Evolutionary conservation across 2,329 filamentous ascomycete species (phyloP).

Genomic region (Cercospora sojina): DNA sequence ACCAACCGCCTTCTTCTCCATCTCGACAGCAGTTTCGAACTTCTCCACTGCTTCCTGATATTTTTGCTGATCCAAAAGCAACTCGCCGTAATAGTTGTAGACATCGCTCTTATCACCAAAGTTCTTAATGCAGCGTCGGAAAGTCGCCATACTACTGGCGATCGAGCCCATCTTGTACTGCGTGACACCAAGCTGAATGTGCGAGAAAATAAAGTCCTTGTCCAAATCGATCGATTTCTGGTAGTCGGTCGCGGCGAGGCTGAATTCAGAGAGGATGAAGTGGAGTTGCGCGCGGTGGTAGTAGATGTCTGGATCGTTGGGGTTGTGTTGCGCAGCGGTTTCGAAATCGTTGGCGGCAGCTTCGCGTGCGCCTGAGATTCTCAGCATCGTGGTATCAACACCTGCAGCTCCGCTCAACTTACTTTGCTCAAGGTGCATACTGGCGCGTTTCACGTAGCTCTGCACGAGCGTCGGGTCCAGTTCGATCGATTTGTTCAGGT

Average conservation of each 20-base stretch:
- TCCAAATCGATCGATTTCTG: constrained; percentile 98
- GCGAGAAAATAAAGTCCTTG: constrained; percentile 95
- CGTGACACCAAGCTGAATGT: constrained; percentile 97
- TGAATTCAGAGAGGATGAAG: constrained; percentile 94
- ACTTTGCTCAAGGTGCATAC: constrained; percentile 94
- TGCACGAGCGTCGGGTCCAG: constrained; percentile 85
- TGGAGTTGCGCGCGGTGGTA: constrained; percentile 98
- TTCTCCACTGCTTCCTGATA: constrained; percentile 94
- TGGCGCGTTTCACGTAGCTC: constrained; percentile 97
- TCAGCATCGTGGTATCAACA: constrained; percentile 35
- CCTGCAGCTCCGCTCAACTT: constrained; percentile 37
- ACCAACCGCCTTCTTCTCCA: constrained; percentile 74
- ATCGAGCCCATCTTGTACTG: constrained; percentile 99
- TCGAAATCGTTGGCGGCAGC: constrained; percentile 85
- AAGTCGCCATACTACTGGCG: constrained; percentile 96
- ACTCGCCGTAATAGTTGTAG: constrained; percentile 99
- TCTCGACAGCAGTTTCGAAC: constrained; percentile 97
- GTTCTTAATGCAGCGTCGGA: constrained; percentile 96
- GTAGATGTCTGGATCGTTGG: constrained; percentile 92
- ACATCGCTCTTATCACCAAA: constrained; percentile 95
- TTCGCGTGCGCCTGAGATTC: constrained; percentile 68
- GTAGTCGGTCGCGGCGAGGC: constrained; percentile 94
- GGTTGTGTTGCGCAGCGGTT: constrained; percentile 78
- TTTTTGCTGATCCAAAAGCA: constrained; percentile 94
- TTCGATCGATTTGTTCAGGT: constrained; percentile 91